Percentiles rank a stretch among this genome's conserved stretches.
phyloP scores from a whole-genome alignment of 192 early-diverging fungal species.

The Lunasporangiospora selenospora region DNA sequence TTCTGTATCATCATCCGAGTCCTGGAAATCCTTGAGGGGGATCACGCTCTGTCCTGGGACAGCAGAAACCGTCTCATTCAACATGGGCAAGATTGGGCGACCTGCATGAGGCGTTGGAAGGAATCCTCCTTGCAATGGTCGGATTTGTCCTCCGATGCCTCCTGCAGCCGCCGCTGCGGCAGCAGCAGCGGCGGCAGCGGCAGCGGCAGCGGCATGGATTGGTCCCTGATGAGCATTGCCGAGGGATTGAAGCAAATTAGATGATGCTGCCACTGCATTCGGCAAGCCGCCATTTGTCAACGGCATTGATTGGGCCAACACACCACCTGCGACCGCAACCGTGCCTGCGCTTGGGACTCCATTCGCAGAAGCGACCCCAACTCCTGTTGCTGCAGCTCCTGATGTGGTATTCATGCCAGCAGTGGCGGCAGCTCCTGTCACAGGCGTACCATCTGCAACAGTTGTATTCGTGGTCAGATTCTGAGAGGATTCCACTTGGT shows the following conservation, averaged over 20 bases:
- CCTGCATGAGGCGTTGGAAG: constrained; percentile 42
- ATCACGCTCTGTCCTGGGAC: constrained; percentile 47
- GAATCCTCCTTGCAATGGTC: constrained; percentile 47
- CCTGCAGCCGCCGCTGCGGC: too few relatives aligned
- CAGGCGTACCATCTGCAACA: neutral
- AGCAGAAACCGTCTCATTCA: constrained; percentile 47
- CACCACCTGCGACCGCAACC: neutral
- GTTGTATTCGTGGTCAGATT: neutral
- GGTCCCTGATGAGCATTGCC: constrained; percentile 30
- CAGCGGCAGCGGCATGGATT: constrained; percentile 10
- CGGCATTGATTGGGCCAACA: too few relatives aligned
- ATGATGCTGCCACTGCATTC: too few relatives aligned
- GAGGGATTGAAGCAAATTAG: constrained; percentile 22
- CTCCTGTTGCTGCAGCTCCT: neutral
- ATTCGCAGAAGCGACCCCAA: too few relatives aligned
- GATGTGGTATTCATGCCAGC: neutral
- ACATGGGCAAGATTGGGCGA: constrained; percentile 43
- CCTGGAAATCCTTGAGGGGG: constrained; percentile 40
- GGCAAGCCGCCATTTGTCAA: too few relatives aligned
- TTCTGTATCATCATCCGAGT: constrained; percentile 59
- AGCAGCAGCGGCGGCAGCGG: too few relatives aligned
- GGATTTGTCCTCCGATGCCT: too few relatives aligned
- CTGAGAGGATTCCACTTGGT: constrained; percentile 16
- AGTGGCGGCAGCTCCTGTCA: neutral
- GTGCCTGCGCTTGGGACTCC: neutral